Conservation (phyloP, 2,329 filamentous ascomycete species). For the Alternaria sp. region DNA sequence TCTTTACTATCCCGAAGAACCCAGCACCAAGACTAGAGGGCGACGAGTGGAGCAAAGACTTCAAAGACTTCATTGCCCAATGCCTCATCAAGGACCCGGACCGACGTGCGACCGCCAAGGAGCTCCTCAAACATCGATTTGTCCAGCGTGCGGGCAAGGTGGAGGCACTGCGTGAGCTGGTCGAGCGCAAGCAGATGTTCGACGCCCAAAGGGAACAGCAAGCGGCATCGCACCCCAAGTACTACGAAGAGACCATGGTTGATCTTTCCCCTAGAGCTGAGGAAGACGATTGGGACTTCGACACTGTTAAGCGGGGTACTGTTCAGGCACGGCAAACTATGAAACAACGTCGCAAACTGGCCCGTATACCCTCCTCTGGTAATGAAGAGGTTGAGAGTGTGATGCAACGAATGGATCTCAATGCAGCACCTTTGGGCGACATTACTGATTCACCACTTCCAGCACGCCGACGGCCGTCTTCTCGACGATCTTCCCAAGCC, state of each 20-base stretch:
- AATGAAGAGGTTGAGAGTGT: slow-evolving; percentile 44
- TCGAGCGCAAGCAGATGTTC: slow-evolving; percentile 82
- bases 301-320: slow-evolving; percentile 81
- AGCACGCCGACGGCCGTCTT: slow-evolving; percentile 39
- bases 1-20: slow-evolving; percentile 95
- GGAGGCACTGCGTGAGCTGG: slow-evolving; percentile 86
- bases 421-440: slow-evolving; percentile 54
- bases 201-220: slow-evolving; percentile 74
- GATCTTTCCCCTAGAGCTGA: slow-evolving; percentile 73
- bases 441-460: slow-evolving; percentile 49
- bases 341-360: slow-evolving; percentile 57
- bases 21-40: slow-evolving; percentile 85
- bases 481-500: slow-evolving; percentile 50
- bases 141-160: slow-evolving; percentile 87
- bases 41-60: slow-evolving; percentile 80
- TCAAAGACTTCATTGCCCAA: slow-evolving; percentile 91
- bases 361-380: slow-evolving; percentile 55
- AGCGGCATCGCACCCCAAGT: slow-evolving; percentile 71
- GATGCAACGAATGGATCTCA: slow-evolving; percentile 56
- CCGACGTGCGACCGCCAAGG: slow-evolving; percentile 81
- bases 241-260: slow-evolving; percentile 92
- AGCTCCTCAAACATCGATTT: slow-evolving; percentile 87
- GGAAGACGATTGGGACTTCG: slow-evolving; percentile 92
- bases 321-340: slow-evolving; percentile 61
- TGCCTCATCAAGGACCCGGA: slow-evolving; percentile 95